Evolutionary conservation across 192 early-diverging fungal genomes (phyloP), one percentile per base, ranked within the genome.

Genomic region (Linnemannia hyalina): DNA sequence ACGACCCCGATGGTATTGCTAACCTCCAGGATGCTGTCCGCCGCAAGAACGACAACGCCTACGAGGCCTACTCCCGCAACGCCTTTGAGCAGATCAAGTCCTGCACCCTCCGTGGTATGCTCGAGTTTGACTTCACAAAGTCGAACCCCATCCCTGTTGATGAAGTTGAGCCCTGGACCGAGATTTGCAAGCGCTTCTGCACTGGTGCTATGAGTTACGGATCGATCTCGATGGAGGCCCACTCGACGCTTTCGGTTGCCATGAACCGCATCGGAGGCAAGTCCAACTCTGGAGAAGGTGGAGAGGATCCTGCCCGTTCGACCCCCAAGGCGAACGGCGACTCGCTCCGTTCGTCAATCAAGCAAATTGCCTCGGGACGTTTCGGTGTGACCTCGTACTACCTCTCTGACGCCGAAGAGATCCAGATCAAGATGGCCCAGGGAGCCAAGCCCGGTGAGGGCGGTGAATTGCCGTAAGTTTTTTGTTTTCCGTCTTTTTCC

Each of bases 341-440:
- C 74, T 94, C 92, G 42, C 91, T 94, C 90, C 95, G 98, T 36
- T 97, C 97, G 11, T 95, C 98, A 10, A 99, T 99, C 93, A 99
- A 99, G 92, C 98, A 99, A 89, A 96, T 99, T 63, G 98, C 98
- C 15, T 98, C 97, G 35, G 98, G 97, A 44, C 96, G 98, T 73
- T 99, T 99, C 87, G 98, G 98, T 88, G 97, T 99, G 3, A 99
- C 98, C 69, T 95, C 94, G 76, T 96, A 93, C 87, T 99, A 99
- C 83, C 93, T 99, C 47, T 93, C 97, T 3, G 97, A 99, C 85
- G 93, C 97, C 4, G 97, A 99, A 78, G 97, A 99, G 90, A 92
- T 99, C 32, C 98, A 99, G 86, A 99, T 99, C 93, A 99, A 99
- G 93, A 96, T 99, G 95, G 98, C 98, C 9, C 98, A 99, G 89